Evolutionary conservation across 371 early-diverging fungal species (phyloP), one percentile per base, ranked within the genome.

Genomic region (Haplosporangium sp.): DNA sequence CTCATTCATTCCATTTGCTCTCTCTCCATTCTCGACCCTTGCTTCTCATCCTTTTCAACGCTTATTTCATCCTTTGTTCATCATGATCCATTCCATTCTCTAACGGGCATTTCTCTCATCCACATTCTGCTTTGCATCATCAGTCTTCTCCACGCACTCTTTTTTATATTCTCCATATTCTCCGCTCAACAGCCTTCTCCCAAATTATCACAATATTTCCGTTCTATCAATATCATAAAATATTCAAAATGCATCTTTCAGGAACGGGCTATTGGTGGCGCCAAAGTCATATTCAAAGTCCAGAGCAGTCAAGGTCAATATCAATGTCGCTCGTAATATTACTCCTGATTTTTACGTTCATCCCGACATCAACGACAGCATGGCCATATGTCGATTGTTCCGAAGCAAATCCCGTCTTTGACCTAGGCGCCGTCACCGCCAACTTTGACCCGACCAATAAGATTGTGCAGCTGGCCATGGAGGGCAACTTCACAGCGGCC

Each of bases 331-430:
- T 63, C 6, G 55, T 58, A 20, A 50, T 67, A 13, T 23, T 62
- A 18, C 1, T 55, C 21, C 37, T 74, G 29, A 47, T 55, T 16
- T 46, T 58, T 11, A n/a, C 46, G 21, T 36, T 69, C 13, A 46
- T 63, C 45, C 56, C 68, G 37, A n/a, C 67, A 11, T 3, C 38
- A 6, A 59, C 64, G 38, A 41, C 62, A 5, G 77, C 77, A 63
- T 76, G 77, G 77, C 77, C 77, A 14, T 76, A 76, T 53, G 61
- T 67, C 41, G 77, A 76, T 29, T 76, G 77, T 48, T 71, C 77
- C 2, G 71, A 64, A 0, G n/a, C 59, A 8, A 57, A 42, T 5
- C 64, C 77, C 12, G 23, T 66, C 56, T 64, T 71, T 20, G 37
- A 20, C 37, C 71, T 76, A 36, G 53, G 50, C 42, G 12, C 64